Percentiles rank a stretch among this genome's conserved stretches.
Conservation (phyloP, 192 early-diverging fungal genomes). For the Diversispora epigaea region DNA sequence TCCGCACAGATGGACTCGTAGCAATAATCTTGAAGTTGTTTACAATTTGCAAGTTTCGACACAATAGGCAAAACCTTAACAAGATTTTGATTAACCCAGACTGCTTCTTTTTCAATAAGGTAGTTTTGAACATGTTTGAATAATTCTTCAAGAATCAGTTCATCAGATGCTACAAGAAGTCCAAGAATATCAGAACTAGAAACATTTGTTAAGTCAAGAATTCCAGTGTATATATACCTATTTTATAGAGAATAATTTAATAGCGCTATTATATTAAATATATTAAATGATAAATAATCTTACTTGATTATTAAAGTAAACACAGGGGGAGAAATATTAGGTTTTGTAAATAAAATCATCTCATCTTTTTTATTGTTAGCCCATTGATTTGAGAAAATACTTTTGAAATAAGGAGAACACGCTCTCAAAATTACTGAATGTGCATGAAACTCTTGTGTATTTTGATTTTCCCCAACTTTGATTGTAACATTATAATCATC, state of each 20-base stretch:
- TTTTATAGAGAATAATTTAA: not conserved
- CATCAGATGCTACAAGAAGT: slow-evolving; percentile 19
- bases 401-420: no score
- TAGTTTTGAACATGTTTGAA: not conserved
- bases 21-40: not conserved
- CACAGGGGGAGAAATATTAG: no score
- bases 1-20: slow-evolving; percentile 8
- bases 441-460: no score
- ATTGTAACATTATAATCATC: no score
- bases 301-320: slow-evolving; percentile 23
- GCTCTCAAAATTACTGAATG: no score
- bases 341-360: no score
- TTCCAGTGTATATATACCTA: slow-evolving; percentile 23
- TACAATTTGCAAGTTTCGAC: not conserved
- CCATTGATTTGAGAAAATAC: no score
- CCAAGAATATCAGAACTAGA: slow-evolving; percentile 2
- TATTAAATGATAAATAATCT: not conserved
- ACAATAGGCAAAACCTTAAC: not conserved
- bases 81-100: slow-evolving; percentile 1
- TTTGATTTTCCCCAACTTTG: no score
- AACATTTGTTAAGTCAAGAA: slow-evolving; percentile 1
- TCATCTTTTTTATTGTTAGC: no score
- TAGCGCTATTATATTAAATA: not conserved
- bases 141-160: slow-evolving; percentile 22
- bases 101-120: not conserved